Percentiles rank a stretch among this genome's conserved stretches.
phyloP scores from a whole-genome alignment of 768 basidiomycete genomes.

The Boletus rubropictus region DNA sequence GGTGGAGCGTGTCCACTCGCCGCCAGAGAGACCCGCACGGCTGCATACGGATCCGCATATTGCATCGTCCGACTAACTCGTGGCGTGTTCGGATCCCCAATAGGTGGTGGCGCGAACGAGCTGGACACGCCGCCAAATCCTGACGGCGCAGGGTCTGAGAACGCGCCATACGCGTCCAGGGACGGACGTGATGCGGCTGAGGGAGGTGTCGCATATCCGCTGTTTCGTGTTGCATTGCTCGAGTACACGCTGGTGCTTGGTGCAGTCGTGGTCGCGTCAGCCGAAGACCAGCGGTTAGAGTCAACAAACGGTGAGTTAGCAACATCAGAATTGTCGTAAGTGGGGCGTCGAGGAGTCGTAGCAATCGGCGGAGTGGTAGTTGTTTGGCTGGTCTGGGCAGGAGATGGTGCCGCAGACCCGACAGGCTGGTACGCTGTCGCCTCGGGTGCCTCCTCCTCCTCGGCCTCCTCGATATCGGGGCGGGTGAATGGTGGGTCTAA shows the following conservation, averaged over 20 bases:
- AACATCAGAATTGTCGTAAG: slow-evolving; percentile 21
- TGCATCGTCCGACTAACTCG: slow-evolving; percentile 89
- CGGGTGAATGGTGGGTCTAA: slow-evolving; percentile 75
- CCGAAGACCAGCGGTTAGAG: slow-evolving; percentile 42
- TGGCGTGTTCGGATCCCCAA: slow-evolving; percentile 31
- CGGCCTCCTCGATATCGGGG: slow-evolving; percentile 47
- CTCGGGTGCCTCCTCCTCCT: slow-evolving; percentile 50
- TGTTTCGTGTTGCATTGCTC: slow-evolving; percentile 17
- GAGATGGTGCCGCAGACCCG: slow-evolving; percentile 25
- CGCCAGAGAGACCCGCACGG: slow-evolving; percentile 58
- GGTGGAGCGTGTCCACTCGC: slow-evolving; percentile 31
- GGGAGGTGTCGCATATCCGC: slow-evolving; percentile 29
- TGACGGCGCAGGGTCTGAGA: slow-evolving; percentile 78
- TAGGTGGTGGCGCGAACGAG: slow-evolving; percentile 31
- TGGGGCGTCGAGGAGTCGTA: slow-evolving; percentile 18
- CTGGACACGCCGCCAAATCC: slow-evolving; percentile 52
- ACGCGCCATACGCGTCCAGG: slow-evolving; percentile 87
- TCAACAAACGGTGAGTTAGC: slow-evolving; percentile 46
- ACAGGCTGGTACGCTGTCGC: slow-evolving; percentile 44
- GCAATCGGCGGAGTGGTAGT: slow-evolving; percentile 11
- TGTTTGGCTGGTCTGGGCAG: slow-evolving; percentile 26
- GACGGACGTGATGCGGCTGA: slow-evolving; percentile 49
- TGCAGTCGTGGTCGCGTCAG: slow-evolving; percentile 24
- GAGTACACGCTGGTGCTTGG: slow-evolving; percentile 23
- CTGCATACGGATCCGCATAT: slow-evolving; percentile 84